Conservation (phyloP, 2,329 filamentous ascomycete species). For the Alternaria rosae region DNA sequence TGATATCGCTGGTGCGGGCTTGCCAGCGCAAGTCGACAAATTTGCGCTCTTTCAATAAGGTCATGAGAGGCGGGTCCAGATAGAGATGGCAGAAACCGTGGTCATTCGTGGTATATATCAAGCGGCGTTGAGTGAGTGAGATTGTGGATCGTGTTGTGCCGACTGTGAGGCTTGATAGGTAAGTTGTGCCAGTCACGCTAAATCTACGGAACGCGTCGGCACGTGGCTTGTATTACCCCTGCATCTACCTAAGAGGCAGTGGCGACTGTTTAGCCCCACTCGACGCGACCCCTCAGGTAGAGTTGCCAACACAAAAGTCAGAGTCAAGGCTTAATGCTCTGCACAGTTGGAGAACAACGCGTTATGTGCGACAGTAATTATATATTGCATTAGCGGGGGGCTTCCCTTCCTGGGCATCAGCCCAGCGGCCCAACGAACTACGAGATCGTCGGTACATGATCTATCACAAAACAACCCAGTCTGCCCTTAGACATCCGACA, state of each 20-base stretch:
- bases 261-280: not conserved
- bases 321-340: not conserved
- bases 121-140: not conserved
- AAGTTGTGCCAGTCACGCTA: constrained; percentile 3
- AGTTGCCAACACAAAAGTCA: not conserved
- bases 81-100: not conserved
- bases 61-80: not conserved
- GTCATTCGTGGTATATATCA: not conserved
- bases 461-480: constrained; percentile 12
- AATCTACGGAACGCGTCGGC: constrained; percentile 9
- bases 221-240: constrained; percentile 10
- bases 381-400: constrained; percentile 4
- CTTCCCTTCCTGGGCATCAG: constrained; percentile 1
- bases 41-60: not conserved
- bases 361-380: constrained; percentile 1
- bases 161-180: not conserved
- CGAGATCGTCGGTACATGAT: constrained; percentile 6
- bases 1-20: not conserved
- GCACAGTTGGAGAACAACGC: not conserved
- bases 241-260: not conserved
- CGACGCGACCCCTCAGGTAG: not conserved
- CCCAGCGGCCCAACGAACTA: not conserved
- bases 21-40: not conserved
- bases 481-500: not conserved
- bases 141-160: not conserved